These are phyloP conservation scores for Amaranthus cruentus DNA, from an alignment of 148 eudicot genomes.

Conservation along the genomic window DNA sequence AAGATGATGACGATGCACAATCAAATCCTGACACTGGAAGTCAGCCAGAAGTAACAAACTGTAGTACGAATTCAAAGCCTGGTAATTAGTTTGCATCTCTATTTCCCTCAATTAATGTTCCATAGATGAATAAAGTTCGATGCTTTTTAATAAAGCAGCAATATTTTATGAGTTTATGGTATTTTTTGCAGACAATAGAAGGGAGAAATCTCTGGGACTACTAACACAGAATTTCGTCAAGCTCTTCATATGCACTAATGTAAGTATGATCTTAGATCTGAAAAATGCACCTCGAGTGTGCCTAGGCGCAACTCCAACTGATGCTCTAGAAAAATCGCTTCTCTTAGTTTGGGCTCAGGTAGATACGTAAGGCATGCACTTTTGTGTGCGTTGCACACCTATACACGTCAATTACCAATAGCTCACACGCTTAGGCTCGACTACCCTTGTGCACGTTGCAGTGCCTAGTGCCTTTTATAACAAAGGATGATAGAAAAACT, in stretches of 20 bases:
- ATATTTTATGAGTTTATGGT: neutral
- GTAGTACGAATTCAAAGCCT: conserved; percentile 39
- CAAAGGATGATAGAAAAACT: neutral
- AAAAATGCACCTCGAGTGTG: too few species aligned
- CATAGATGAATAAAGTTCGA: neutral
- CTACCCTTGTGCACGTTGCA: too few species aligned
- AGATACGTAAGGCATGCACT: too few species aligned
- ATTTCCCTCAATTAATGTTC: neutral
- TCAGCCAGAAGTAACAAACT: conserved; percentile 45
- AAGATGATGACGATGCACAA: conserved; percentile 50
- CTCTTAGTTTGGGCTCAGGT: too few species aligned
- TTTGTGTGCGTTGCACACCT: too few species aligned
- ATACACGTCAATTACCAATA: too few species aligned
- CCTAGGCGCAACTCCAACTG: too few species aligned
- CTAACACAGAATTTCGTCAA: conserved; percentile 92
- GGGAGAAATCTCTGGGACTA: conserved; percentile 88
- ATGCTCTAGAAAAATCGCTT: too few species aligned
- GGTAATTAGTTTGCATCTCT: conserved; percentile 36
- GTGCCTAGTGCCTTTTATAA: too few species aligned
- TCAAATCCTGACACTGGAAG: conserved; percentile 48
- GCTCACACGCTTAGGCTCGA: too few species aligned
- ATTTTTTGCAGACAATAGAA: conserved; percentile 59
- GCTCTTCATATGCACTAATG: conserved; percentile 81
- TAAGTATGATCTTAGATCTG: conserved; percentile 25
- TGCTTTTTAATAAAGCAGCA: neutral